Percentiles rank a stretch among this genome's conserved stretches.
Evolutionary conservation across 768 basidiomycete species (phyloP).

Genomic region (Russula griseocarnosa): DNA sequence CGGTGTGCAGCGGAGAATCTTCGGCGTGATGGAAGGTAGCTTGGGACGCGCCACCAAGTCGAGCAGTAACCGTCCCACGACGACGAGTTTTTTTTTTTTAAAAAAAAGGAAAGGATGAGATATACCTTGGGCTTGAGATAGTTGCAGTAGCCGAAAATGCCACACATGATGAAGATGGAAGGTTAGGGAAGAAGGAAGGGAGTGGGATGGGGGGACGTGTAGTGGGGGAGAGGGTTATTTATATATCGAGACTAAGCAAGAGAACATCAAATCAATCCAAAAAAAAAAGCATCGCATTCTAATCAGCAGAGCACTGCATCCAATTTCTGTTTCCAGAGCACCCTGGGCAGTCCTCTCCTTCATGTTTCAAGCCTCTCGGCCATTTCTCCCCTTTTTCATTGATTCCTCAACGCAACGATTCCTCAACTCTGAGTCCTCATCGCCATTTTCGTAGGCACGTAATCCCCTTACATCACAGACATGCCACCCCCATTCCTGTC

Average conservation of each 20-base stretch:
- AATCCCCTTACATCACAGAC: no score
- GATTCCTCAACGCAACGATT: no score
- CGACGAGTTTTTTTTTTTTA: background rate
- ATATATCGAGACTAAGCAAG: no score
- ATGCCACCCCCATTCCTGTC: no score
- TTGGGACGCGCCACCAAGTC: background rate
- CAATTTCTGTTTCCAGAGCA: no score
- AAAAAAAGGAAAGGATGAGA: background rate
- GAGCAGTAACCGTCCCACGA: background rate
- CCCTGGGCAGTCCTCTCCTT: background rate
- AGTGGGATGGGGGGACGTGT: background rate
- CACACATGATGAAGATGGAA: constrained; percentile 57
- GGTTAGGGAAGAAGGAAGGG: background rate
- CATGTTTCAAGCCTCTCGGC: background rate
- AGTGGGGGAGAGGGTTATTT: background rate
- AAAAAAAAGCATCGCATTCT: no score
- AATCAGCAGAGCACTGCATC: no score
- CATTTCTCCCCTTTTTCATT: background rate
- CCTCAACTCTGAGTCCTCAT: no score
- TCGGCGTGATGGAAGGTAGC: background rate
- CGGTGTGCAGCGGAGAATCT: background rate
- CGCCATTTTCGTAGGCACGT: no score
- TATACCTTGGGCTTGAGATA: constrained; percentile 91
- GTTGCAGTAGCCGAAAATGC: constrained; percentile 96
- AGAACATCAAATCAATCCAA: no score